phyloP scores from a whole-genome alignment of 2,329 filamentous ascomycete species.

The Fusarium pseudonygamai region DNA sequence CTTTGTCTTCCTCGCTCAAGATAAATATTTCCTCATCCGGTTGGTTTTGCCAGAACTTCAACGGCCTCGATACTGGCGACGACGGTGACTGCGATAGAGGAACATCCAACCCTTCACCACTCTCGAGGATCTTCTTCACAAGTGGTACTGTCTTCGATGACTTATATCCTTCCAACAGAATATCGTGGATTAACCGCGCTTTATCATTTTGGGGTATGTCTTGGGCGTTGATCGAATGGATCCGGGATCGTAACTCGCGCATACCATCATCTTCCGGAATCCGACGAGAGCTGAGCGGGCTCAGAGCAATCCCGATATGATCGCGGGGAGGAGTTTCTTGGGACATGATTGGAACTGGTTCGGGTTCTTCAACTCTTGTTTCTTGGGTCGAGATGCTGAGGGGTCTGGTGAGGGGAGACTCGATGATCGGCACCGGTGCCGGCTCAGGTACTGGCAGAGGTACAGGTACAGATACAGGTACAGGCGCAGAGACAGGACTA shows the following conservation, averaged over 20 bases:
- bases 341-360: constrained; percentile 30
- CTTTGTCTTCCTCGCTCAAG: constrained; percentile 68
- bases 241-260: constrained; percentile 71
- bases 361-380: constrained; percentile 46
- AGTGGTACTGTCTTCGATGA: constrained; percentile 44
- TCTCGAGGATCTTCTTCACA: constrained; percentile 25
- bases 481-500: constrained; percentile 30
- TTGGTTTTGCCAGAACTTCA: constrained; percentile 68
- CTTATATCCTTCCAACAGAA: constrained; percentile 75
- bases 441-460: constrained; percentile 13
- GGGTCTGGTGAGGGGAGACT: constrained; percentile 44
- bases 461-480: constrained; percentile 13
- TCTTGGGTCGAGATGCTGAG: constrained; percentile 49
- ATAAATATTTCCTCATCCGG: constrained; percentile 58
- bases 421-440: constrained; percentile 28
- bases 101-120: constrained; percentile 37
- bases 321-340: constrained; percentile 43
- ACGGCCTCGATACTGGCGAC: constrained; percentile 56
- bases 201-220: constrained; percentile 70
- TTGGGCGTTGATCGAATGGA: constrained; percentile 73
- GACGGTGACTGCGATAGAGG: constrained; percentile 53
- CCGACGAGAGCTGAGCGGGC: constrained; percentile 44
- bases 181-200: constrained; percentile 74
- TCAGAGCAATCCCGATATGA: constrained; percentile 47
- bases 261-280: constrained; percentile 85